These are phyloP conservation scores for Exophiala viscosa DNA, from an alignment of 2,329 filamentous ascomycete genomes.

Conservation along the genomic window DNA sequence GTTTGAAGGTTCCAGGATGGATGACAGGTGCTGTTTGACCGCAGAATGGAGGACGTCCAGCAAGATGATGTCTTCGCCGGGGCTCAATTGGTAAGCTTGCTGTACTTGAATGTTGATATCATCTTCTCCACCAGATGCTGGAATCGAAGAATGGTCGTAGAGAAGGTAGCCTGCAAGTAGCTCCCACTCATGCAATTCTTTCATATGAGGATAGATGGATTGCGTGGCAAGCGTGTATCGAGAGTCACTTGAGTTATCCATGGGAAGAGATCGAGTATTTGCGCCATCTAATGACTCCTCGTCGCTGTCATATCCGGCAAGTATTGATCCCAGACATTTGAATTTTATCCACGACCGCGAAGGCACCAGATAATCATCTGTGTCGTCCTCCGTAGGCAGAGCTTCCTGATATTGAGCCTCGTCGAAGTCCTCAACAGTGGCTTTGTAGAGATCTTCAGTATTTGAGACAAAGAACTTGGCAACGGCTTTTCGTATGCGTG, in stretches of 20 bases:
- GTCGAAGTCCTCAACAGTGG: constrained; percentile 77
- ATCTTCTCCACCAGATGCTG: constrained; percentile 51
- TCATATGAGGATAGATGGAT: constrained; percentile 75
- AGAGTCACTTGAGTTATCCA: constrained; percentile 58
- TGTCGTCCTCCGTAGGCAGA: constrained; percentile 65
- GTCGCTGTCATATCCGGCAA: constrained; percentile 73
- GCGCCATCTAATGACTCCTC: constrained; percentile 49
- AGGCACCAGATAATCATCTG: constrained; percentile 67
- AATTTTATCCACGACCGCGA: constrained; percentile 83
- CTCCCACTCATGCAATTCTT: constrained; percentile 82
- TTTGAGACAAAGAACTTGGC: constrained; percentile 87
- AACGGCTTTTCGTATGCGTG: constrained; percentile 80
- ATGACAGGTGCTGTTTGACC: constrained; percentile 69
- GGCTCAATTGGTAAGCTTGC: constrained; percentile 66
- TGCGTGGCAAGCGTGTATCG: constrained; percentile 83
- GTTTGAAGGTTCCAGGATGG: constrained; percentile 59
- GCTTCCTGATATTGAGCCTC: constrained; percentile 76
- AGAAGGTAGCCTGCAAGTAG: constrained; percentile 83
- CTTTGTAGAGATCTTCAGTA: constrained; percentile 74
- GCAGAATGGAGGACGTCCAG: constrained; percentile 82
- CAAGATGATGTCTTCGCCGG: constrained; percentile 76
- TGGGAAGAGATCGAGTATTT: constrained; percentile 28
- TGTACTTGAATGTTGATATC: constrained; percentile 63
- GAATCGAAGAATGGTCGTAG: constrained; percentile 76
- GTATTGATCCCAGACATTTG: constrained; percentile 81